Conservation (phyloP, 768 basidiomycete species). For the Amanita subjunquillea region DNA sequence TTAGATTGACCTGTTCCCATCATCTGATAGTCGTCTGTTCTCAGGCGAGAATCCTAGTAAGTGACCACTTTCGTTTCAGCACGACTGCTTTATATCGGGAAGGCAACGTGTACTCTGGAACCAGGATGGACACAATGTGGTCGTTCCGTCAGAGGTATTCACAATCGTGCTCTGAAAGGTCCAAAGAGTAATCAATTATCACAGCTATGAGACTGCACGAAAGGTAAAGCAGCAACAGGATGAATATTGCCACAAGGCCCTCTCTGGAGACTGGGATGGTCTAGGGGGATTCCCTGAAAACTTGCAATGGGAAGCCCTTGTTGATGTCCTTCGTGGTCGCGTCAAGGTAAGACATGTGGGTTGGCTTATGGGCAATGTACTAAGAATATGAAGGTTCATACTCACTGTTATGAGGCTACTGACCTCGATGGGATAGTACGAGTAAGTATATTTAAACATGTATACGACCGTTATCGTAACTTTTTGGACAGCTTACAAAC, state of each 20-base stretch:
- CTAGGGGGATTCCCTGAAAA: slow-evolving; percentile 53
- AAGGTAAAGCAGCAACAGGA: slow-evolving; percentile 58
- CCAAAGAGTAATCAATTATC: slow-evolving; percentile 17
- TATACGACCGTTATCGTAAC: background rate
- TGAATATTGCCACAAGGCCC: slow-evolving; percentile 43
- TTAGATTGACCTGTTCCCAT: background rate
- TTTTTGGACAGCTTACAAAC: slow-evolving; percentile 32
- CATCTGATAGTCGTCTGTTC: slow-evolving; percentile 5
- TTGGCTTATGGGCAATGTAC: background rate
- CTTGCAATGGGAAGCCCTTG: slow-evolving; percentile 64
- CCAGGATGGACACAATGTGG: slow-evolving; percentile 60
- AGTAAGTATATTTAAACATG: slow-evolving; percentile 20
- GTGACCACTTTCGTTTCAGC: slow-evolving; percentile 8
- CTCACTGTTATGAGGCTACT: slow-evolving; percentile 51
- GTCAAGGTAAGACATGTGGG: slow-evolving; percentile 39
- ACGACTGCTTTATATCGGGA: slow-evolving; percentile 9
- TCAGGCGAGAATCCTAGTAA: slow-evolving; percentile 48
- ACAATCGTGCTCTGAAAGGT: slow-evolving; percentile 4
- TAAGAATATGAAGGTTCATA: slow-evolving; percentile 30
- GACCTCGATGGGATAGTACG: slow-evolving; percentile 64
- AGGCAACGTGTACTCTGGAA: slow-evolving; percentile 35
- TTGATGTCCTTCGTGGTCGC: slow-evolving; percentile 68
- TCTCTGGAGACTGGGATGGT: slow-evolving; percentile 34
- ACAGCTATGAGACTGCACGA: slow-evolving; percentile 50
- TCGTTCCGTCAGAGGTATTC: slow-evolving; percentile 48